Conservation (phyloP, 2,329 filamentous ascomycete genomes). For the Eutypella sp. region DNA sequence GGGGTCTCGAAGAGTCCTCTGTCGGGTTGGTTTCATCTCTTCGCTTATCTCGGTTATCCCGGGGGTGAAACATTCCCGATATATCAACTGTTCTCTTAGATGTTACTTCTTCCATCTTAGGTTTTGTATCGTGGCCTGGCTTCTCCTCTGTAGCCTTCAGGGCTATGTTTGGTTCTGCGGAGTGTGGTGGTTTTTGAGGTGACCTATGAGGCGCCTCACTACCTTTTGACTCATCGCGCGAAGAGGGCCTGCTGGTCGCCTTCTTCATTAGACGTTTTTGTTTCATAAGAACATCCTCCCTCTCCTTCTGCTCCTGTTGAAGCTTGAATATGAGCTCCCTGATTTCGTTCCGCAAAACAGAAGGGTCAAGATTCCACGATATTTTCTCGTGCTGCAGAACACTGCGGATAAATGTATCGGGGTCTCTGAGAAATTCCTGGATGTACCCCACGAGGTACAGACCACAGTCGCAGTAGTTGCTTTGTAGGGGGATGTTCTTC, state of each 20-base stretch:
- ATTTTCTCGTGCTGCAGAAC: slow-evolving; percentile 56
- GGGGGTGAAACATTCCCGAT: neutral
- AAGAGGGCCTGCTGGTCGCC: slow-evolving; percentile 2
- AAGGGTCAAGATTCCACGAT: slow-evolving; percentile 50
- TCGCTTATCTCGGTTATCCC: neutral
- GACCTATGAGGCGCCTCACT: neutral
- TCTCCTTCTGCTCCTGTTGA: slow-evolving; percentile 51
- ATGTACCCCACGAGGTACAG: slow-evolving; percentile 82
- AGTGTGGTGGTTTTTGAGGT: neutral
- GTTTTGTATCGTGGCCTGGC: neutral
- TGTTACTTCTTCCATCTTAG: too few species aligned
- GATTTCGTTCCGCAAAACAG: slow-evolving; percentile 59
- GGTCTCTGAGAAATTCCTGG: slow-evolving; percentile 72
- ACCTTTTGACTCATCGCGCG: neutral
- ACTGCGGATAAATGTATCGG: slow-evolving; percentile 62
- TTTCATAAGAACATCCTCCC: slow-evolving; percentile 33
- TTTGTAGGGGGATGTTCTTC: slow-evolving; percentile 70
- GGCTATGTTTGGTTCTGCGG: neutral
- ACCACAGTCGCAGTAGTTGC: slow-evolving; percentile 86
- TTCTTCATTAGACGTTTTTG: slow-evolving; percentile 21
- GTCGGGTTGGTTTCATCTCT: neutral
- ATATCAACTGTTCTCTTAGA: neutral
- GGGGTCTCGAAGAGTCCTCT: neutral
- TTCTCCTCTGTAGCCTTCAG: neutral
- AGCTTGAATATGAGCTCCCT: slow-evolving; percentile 61